Evolutionary conservation across 345 rosid genomes (phyloP).

Genomic region (Eucalyptus pauciflora): DNA sequence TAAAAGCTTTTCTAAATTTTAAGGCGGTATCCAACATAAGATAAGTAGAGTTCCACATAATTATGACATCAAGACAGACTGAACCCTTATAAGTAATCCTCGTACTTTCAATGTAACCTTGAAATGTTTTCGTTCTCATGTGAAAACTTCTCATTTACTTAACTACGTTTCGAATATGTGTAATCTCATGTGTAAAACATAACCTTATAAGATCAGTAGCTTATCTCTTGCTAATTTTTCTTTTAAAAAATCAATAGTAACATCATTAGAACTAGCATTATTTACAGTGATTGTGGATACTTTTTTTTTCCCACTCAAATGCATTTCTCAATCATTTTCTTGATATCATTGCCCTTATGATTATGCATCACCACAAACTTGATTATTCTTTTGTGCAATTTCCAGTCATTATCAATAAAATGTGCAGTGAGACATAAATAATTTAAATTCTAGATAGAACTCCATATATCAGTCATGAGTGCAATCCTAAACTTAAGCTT

Average conservation of each 20-base stretch:
- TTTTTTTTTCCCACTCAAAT: too few species aligned
- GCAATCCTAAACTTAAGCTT: too few species aligned
- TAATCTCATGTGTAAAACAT: too few species aligned
- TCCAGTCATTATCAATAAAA: accelerated
- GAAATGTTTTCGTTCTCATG: too few species aligned
- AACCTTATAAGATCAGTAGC: accelerated
- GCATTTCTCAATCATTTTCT: accelerated
- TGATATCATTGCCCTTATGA: accelerated
- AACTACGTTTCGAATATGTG: accelerated
- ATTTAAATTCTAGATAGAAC: accelerated
- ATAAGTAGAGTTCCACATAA: accelerated
- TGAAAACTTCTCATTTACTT: accelerated
- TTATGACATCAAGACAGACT: accelerated
- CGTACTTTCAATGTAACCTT: too few species aligned
- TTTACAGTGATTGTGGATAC: accelerated
- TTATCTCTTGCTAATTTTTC: too few species aligned
- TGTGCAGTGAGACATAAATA: accelerated
- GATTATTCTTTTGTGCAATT: too few species aligned
- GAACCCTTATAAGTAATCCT: too few species aligned
- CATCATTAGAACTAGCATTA: too few species aligned
- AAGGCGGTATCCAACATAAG: too few species aligned
- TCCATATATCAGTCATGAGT: accelerated
- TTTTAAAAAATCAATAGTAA: too few species aligned
- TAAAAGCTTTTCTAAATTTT: accelerated
- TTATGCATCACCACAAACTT: accelerated